phyloP scores from a whole-genome alignment of 768 basidiomycete species.

The Russula foetens region DNA sequence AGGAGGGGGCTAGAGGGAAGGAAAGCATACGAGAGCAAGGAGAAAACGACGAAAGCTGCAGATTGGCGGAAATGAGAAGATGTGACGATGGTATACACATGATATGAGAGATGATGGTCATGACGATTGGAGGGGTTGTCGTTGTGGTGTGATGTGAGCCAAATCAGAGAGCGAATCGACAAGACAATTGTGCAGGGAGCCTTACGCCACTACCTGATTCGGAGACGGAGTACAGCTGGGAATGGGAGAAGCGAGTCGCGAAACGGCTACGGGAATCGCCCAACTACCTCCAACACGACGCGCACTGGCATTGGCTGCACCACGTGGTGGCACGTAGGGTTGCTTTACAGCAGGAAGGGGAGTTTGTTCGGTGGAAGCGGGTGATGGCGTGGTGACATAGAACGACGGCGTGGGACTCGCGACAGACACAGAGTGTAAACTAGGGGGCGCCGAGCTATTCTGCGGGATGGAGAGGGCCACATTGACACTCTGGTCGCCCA shows the following conservation, averaged over 20 bases:
- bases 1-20: too few species aligned
- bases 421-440: neutral
- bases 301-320: conserved; percentile 1
- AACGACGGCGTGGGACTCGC: neutral
- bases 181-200: too few species aligned
- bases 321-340: conserved; percentile 3
- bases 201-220: neutral
- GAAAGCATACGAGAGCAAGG: conserved; percentile 15
- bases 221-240: neutral
- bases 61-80: neutral
- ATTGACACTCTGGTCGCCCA: neutral
- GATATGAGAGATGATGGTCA: neutral
- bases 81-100: conserved; percentile 7
- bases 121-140: too few species aligned
- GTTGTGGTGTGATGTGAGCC: neutral
- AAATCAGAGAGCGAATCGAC: too few species aligned
- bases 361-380: neutral
- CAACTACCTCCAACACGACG: conserved; percentile 17
- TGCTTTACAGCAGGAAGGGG: neutral
- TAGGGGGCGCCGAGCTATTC: neutral
- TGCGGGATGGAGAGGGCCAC: neutral
- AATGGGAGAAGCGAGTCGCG: neutral
- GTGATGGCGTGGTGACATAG: neutral
- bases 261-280: conserved; percentile 4
- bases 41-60: conserved; percentile 13